Conservation (phyloP, 257 asterid species). For the Linderniella brevidens region DNA sequence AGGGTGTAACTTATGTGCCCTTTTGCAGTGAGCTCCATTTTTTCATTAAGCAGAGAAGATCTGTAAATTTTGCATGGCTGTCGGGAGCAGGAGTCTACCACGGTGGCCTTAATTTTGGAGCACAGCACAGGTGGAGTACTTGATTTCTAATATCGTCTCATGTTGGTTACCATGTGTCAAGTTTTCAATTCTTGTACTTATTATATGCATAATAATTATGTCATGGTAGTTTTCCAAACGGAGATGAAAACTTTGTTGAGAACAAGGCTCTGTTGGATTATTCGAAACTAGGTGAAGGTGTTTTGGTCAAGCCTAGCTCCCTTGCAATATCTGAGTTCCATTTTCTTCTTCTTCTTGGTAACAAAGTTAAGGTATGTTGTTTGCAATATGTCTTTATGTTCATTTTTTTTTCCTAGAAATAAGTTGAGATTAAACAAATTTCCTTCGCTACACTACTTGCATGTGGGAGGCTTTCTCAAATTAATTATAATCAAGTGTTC, state of each 20-base stretch:
- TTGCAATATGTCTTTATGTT: background rate
- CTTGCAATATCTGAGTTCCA: slow-evolving; percentile 87
- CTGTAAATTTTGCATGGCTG: slow-evolving; percentile 93
- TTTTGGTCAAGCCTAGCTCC: slow-evolving; percentile 80
- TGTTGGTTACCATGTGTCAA: background rate
- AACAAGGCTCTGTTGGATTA: slow-evolving; percentile 92
- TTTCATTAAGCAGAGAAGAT: slow-evolving; percentile 89
- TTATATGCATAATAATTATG: slow-evolving; percentile 12
- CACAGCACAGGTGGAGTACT: slow-evolving; percentile 44
- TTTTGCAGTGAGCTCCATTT: slow-evolving; percentile 88
- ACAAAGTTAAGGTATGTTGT: slow-evolving; percentile 78
- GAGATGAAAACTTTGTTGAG: slow-evolving; percentile 97
- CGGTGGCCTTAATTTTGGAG: slow-evolving; percentile 93
- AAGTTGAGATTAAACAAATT: too few species aligned
- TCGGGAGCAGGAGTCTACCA: slow-evolving; percentile 98
- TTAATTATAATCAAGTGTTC: too few species aligned
- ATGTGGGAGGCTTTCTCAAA: too few species aligned
- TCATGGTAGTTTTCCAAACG: slow-evolving; percentile 51
- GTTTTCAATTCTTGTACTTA: slow-evolving; percentile 13
- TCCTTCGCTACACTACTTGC: too few species aligned
- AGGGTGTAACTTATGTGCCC: slow-evolving; percentile 9
- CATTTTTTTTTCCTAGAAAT: too few species aligned
- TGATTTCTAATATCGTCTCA: slow-evolving; percentile 9
- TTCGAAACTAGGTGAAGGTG: slow-evolving; percentile 70
- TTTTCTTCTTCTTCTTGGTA: slow-evolving; percentile 89